phyloP scores from a whole-genome alignment of 192 early-diverging fungal genomes.

The Mortierella alpina region DNA sequence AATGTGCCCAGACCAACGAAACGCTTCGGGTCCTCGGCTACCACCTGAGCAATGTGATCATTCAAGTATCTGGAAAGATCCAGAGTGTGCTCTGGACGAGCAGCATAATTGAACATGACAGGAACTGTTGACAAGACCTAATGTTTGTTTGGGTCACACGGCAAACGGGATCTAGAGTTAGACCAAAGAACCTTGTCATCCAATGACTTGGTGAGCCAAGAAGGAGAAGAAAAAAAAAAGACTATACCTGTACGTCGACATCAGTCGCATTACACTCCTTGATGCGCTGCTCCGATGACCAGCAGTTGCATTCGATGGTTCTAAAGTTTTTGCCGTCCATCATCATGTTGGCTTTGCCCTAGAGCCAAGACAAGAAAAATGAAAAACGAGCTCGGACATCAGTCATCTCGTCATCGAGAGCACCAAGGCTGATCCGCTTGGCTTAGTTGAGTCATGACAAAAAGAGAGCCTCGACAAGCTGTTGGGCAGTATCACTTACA shows the following conservation, averaged over 20 bases:
- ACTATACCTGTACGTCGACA: slow-evolving; percentile 66
- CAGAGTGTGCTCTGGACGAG: slow-evolving; percentile 66
- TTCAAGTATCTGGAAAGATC: slow-evolving; percentile 66
- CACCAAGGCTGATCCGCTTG: not conserved
- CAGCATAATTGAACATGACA: slow-evolving; percentile 68
- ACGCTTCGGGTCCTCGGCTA: slow-evolving; percentile 66
- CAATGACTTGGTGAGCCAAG: not conserved
- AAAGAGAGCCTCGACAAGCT: slow-evolving; percentile 4
- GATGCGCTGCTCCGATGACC: slow-evolving; percentile 70
- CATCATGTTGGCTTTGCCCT: slow-evolving; percentile 74
- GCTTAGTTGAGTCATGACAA: not conserved
- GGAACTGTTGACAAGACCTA: slow-evolving; percentile 76
- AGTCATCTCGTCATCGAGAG: not conserved
- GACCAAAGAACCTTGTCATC: not conserved
- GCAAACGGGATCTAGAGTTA: not conserved
- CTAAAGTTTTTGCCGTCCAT: slow-evolving; percentile 77
- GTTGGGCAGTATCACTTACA: slow-evolving; percentile 22
- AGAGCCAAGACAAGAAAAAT: not conserved
- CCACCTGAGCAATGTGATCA: slow-evolving; percentile 69
- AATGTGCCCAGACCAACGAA: slow-evolving; percentile 75
- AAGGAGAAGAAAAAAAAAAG: not conserved
- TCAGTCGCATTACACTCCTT: slow-evolving; percentile 62
- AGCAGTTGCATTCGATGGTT: slow-evolving; percentile 77
- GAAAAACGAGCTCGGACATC: not conserved
- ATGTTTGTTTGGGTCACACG: not conserved